These are phyloP conservation scores for Pterulicium gracile DNA, from an alignment of 1,284 basidiomycete genomes.

Conservation along the genomic window DNA sequence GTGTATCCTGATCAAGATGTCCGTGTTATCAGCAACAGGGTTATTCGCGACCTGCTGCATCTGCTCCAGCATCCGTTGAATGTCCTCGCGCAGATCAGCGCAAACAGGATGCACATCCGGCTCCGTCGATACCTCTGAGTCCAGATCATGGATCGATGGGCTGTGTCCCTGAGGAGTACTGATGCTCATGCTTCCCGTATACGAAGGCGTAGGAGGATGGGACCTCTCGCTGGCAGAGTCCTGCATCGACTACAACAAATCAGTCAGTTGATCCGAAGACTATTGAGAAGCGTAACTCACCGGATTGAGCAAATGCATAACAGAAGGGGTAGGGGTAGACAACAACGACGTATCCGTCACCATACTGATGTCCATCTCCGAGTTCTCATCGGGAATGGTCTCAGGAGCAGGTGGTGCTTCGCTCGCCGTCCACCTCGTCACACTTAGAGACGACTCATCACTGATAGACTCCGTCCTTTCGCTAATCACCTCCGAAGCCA, in stretches of 20 bases:
- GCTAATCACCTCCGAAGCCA: too few relatives aligned
- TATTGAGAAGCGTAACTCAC: constrained; percentile 6
- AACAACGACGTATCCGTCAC: constrained; percentile 48
- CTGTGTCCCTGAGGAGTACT: constrained; percentile 50
- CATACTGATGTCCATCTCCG: constrained; percentile 6
- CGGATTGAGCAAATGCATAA: constrained; percentile 5
- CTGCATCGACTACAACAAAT: background rate
- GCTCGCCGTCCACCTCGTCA: background rate
- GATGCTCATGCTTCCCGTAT: constrained; percentile 45
- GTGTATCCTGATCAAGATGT: constrained; percentile 48
- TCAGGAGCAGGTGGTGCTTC: background rate
- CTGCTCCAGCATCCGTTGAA: constrained; percentile 54
- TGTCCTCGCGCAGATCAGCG: constrained; percentile 34
- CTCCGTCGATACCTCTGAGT: constrained; percentile 33
- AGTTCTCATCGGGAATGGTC: constrained; percentile 7
- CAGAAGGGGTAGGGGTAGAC: constrained; percentile 24
- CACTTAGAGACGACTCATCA: background rate
- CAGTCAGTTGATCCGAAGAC: background rate
- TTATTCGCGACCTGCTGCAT: constrained; percentile 49
- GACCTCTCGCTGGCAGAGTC: constrained; percentile 9
- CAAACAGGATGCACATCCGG: constrained; percentile 3
- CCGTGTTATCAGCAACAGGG: constrained; percentile 47
- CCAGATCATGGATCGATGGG: constrained; percentile 45
- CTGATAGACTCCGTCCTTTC: too few relatives aligned
- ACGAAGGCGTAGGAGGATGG: constrained; percentile 27